Evolutionary conservation across 805 yeast genomes (phyloP), one percentile per base, ranked within the genome.

Genomic region (Gaillardinia entomophila): DNA sequence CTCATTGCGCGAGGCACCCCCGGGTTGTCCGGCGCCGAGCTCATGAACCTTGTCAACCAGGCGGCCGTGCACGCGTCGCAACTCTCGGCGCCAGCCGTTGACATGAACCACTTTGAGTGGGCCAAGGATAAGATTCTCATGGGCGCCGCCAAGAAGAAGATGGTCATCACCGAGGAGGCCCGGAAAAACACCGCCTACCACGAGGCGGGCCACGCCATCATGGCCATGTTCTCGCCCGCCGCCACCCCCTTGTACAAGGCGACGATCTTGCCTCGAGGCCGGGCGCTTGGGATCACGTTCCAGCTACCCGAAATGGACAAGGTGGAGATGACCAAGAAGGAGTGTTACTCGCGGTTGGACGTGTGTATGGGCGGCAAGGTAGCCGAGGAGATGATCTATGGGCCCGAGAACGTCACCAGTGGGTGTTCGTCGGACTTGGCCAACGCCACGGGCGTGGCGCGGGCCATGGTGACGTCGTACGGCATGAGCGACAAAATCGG

Each of bases 291-390:
- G 56, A 77, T 92, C 29, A 94, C 98, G 1, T 92, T 89, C 75
- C 97, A 90, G 42, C 74, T 92, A 44, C 98, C 98, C 3, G 97
- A 92, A 56, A 87, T 89, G 90, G 98, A 92, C 63, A 90, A 92
- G 66, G 88, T 85, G 40, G 97, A 90, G 53, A 83, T 85, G 60
- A 87, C 96, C 20, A 83, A 76, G 55, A 77, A 72, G 39, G 97
- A 92, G 61, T 85, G 96, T 56, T 70, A 82, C 42, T 96, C 97
- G 0, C 71, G 95, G 42, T 62, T 92, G 44, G 98, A 92, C 57
- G 98, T 92, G 31, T 88, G 96, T 56, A 92, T 92, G 98, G 99
- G 98, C 39, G 99, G 99, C 42, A 89, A 89, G 57, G 79, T 88
- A 37, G 98, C 98, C 19, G 99, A 92, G 66, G 97, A 90, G 55